phyloP scores from a whole-genome alignment of 495 filamentous ascomycete genomes.

The Bacidia gigantensis region DNA sequence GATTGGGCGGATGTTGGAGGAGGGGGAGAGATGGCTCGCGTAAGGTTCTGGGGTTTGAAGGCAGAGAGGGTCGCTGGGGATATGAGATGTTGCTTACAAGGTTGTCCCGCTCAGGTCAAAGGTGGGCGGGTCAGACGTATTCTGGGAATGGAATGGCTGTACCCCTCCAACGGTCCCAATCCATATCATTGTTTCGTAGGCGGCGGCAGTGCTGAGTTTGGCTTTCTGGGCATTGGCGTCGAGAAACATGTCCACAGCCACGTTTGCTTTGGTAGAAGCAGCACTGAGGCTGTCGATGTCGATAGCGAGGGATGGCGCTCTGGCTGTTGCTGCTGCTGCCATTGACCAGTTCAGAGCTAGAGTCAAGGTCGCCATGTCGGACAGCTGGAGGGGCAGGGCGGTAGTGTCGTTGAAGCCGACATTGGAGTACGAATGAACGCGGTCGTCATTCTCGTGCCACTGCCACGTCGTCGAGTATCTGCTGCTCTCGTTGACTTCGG shows the following conservation, averaged over 20 bases:
- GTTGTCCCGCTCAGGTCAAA: neutral
- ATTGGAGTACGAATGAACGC: neutral
- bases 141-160: neutral
- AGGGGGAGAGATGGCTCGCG: neutral
- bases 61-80: neutral
- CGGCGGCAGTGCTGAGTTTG: neutral
- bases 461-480: neutral
- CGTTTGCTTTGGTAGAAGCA: neutral
- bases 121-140: neutral
- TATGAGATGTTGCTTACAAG: neutral
- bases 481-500: neutral
- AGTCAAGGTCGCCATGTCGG: neutral
- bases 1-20: neutral
- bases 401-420: neutral
- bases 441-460: neutral
- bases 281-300: neutral
- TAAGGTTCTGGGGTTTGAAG: neutral
- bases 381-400: neutral
- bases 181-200: neutral
- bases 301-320: neutral
- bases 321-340: neutral
- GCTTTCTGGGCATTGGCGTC: neutral
- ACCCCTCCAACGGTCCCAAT: neutral
- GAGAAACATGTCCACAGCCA: neutral
- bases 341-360: neutral